These are phyloP conservation scores for Phytophthora pseudosyringae DNA, from an alignment of 352 stramenopile genomes.

Conservation along the genomic window DNA sequence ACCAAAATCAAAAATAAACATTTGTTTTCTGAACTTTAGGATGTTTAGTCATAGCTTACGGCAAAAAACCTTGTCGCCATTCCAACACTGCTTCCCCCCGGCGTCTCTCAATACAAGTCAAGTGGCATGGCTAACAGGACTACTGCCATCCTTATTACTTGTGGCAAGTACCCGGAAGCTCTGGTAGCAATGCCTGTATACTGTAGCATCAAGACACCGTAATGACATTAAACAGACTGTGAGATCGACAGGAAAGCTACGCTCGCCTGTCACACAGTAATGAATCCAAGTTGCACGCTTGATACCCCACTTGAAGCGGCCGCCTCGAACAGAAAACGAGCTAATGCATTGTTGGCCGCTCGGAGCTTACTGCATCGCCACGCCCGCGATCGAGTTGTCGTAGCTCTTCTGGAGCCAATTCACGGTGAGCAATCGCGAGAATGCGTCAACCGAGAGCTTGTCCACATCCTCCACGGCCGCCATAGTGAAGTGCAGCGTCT, in stretches of 20 bases:
- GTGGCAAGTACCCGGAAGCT: too few species aligned
- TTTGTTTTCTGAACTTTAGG: too few species aligned
- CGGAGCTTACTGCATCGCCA: constrained; percentile 17
- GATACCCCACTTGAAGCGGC: constrained; percentile 15
- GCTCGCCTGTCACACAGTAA: neutral
- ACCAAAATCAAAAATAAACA: neutral
- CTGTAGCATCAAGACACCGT: too few species aligned
- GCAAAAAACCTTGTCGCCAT: too few species aligned
- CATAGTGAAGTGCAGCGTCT: constrained; percentile 57
- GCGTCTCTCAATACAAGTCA: too few species aligned
- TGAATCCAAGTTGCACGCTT: constrained; percentile 25
- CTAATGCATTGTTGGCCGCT: constrained; percentile 4
- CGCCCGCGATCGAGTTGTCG: constrained; percentile 28
- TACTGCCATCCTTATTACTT: too few species aligned
- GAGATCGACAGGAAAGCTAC: too few species aligned
- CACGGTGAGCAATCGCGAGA: constrained; percentile 50
- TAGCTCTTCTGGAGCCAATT: constrained; percentile 83
- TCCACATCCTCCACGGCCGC: constrained; percentile 13
- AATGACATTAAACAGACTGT: too few species aligned
- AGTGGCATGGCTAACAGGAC: too few species aligned
- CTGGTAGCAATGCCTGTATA: too few species aligned
- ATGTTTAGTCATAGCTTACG: too few species aligned
- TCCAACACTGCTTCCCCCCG: too few species aligned
- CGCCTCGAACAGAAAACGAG: constrained; percentile 21
- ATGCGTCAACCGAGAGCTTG: constrained; percentile 36